Percentiles rank a stretch among this genome's conserved stretches.
phyloP scores from a whole-genome alignment of 2,329 filamentous ascomycete genomes.

The Aspergillus uvarum region DNA sequence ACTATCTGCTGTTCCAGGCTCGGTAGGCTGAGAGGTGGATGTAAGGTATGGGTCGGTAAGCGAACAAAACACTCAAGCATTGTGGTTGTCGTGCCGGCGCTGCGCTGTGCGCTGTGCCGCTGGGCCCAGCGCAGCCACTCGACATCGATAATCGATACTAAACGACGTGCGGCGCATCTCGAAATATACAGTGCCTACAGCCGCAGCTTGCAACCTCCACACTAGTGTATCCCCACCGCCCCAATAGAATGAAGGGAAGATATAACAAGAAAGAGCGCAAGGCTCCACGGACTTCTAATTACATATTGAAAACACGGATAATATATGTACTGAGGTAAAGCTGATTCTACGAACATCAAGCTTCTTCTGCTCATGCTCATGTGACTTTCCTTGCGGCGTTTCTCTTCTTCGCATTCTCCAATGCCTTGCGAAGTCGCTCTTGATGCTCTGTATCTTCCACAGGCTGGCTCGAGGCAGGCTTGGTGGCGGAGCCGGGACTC shows the following conservation, averaged over 20 bases:
- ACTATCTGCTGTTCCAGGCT: background rate
- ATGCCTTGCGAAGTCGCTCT: constrained; percentile 49
- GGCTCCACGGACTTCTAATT: background rate
- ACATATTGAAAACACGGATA: background rate
- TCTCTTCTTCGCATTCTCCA: constrained; percentile 56
- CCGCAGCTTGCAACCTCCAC: too few relatives aligned
- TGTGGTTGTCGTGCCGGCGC: background rate
- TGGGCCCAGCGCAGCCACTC: background rate
- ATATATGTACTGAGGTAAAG: background rate
- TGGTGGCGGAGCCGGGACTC: constrained; percentile 28
- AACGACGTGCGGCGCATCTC: constrained; percentile 4
- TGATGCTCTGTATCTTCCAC: constrained; percentile 46
- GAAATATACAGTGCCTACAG: background rate
- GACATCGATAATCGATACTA: background rate
- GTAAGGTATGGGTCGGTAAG: too few relatives aligned
- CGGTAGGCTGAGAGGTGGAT: too few relatives aligned
- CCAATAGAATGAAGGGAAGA: too few relatives aligned
- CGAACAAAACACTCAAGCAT: too few relatives aligned
- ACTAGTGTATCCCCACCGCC: too few relatives aligned
- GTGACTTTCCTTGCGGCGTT: constrained; percentile 43
- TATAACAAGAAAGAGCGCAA: background rate
- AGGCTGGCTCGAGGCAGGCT: constrained; percentile 14
- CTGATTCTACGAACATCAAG: background rate
- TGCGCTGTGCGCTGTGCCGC: background rate
- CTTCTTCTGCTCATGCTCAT: constrained; percentile 11